A percentile compares a stretch with the other conserved stretches of the same genome.
Evolutionary conservation across 371 early-diverging fungal species (phyloP).

Genomic region (Encephalitozoon cuniculi): DNA sequence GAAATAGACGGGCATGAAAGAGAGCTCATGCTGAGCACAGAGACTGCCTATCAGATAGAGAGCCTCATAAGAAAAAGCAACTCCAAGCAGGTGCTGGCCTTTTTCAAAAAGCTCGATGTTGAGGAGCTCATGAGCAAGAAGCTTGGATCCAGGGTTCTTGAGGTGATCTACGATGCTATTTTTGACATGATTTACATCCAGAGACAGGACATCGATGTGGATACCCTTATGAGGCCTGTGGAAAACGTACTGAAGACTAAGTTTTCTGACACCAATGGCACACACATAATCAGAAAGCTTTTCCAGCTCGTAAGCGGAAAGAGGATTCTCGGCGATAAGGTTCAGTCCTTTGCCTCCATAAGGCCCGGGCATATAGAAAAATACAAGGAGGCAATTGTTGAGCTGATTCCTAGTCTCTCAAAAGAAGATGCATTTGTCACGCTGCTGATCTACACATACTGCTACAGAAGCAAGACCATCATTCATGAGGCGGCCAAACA

Average conservation of each 20-base stretch:
- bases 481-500: conserved; percentile 6
- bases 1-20: conserved; percentile 32
- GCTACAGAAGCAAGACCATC: conserved; percentile 5
- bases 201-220: not conserved
- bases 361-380: not conserved
- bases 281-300: conserved; percentile 36
- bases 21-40: not conserved
- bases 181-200: conserved; percentile 11
- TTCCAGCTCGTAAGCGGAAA: conserved; percentile 20
- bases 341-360: not conserved
- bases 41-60: conserved; percentile 27
- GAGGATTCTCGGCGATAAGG: conserved; percentile 1
- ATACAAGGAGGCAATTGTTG: not conserved
- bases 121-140: conserved; percentile 23
- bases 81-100: conserved; percentile 4
- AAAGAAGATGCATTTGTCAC: conserved; percentile 30
- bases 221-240: not conserved
- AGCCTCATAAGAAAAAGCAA: conserved; percentile 15
- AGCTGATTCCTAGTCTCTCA: not conserved
- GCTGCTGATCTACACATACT: conserved; percentile 12
- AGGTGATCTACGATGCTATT: conserved; percentile 10
- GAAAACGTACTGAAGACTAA: not conserved
- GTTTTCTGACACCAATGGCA: conserved; percentile 22
- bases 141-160: conserved; percentile 39
- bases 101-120: conserved; percentile 21